These are phyloP conservation scores for Trifolium fragiferum DNA, from an alignment of 306 rosid species.

Conservation along the genomic window DNA sequence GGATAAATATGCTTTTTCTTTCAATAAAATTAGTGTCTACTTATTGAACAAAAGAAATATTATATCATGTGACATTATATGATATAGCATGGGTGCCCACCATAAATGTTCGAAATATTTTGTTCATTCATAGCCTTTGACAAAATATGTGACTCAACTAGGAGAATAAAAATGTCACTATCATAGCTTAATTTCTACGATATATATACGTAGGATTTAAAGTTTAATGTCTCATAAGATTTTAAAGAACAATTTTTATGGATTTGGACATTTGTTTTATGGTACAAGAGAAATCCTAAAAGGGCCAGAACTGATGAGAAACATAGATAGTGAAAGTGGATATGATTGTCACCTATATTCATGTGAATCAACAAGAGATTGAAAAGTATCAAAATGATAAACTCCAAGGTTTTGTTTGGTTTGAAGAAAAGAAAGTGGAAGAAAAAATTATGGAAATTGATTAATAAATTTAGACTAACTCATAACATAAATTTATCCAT, in stretches of 20 bases:
- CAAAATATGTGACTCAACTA: slow-evolving; percentile 21
- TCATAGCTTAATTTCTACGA: slow-evolving; percentile 36
- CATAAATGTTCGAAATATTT: slow-evolving; percentile 38
- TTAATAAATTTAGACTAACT: too few species aligned
- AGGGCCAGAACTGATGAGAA: slow-evolving; percentile 19
- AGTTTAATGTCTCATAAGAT: neutral
- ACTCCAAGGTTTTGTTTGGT: too few species aligned
- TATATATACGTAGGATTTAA: neutral
- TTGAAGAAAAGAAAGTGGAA: too few species aligned
- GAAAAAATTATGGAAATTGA: too few species aligned
- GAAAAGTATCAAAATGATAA: too few species aligned
- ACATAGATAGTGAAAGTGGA: slow-evolving; percentile 34
- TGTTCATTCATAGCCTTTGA: slow-evolving; percentile 40
- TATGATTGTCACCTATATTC: slow-evolving; percentile 33
- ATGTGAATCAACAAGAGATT: neutral
- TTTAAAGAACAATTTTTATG: slow-evolving; percentile 37
- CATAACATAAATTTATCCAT: too few species aligned
- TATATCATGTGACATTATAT: neutral
- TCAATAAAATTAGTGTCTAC: neutral
- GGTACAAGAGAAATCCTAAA: neutral
- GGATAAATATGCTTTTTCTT: neutral
- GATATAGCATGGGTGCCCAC: slow-evolving; percentile 33
- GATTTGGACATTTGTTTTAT: slow-evolving; percentile 4
- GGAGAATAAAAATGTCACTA: slow-evolving; percentile 37
- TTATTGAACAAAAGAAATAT: slow-evolving; percentile 1